Evolutionary conservation across 306 rosid genomes (phyloP).

Genomic region (Vigna radiata): DNA sequence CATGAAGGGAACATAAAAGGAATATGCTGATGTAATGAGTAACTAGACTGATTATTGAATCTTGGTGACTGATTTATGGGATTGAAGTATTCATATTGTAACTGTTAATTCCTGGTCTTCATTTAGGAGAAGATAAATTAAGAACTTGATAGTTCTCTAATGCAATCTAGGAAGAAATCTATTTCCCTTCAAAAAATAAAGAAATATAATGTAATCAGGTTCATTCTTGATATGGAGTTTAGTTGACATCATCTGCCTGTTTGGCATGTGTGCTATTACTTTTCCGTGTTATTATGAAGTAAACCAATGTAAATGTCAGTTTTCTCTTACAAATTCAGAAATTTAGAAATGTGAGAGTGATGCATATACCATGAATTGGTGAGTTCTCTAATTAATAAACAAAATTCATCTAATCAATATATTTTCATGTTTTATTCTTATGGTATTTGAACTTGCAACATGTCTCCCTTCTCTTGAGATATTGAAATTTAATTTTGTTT

Average conservation of each 20-base stretch:
- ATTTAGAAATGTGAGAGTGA: neutral
- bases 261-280: constrained; percentile 1
- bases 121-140: constrained; percentile 1
- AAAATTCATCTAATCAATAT: too few species aligned
- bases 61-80: neutral
- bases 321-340: neutral
- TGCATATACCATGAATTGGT: neutral
- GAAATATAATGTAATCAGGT: constrained; percentile 4
- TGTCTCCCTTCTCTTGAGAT: neutral
- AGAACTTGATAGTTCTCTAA: neutral
- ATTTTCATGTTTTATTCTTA: neutral
- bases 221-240: constrained; percentile 17
- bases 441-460: neutral
- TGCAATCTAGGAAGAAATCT: neutral
- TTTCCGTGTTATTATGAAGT: neutral
- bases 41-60: neutral
- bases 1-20: neutral
- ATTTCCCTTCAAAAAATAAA: neutral
- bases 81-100: neutral
- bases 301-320: neutral
- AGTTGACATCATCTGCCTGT: neutral
- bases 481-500: constrained; percentile 6
- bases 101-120: neutral
- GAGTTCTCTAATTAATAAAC: neutral
- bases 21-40: neutral